Base-by-base conservation (phyloP, 306 rosid species). In the Senna siamea region DNA sequence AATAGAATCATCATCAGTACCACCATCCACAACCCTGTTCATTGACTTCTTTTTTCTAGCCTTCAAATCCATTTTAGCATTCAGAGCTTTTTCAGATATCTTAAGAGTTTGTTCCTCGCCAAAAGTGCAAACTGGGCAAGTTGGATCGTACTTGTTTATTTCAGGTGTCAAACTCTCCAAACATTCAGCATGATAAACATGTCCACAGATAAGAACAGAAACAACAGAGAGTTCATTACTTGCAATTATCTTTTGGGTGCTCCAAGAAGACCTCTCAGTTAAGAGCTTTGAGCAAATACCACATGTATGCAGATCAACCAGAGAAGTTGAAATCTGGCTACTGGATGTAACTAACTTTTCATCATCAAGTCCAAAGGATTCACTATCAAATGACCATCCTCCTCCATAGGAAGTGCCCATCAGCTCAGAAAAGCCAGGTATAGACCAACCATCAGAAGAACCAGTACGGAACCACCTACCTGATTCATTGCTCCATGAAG, bases 141-240 rank as follows among this genome's bases (percentile, higher is more conserved):
- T 79, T 9, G 98, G 98, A 71, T 93, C 98, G 10, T 89, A 89
- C 84, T 91, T 91, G 79, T 79, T 52, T 70, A 79, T 73, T 68
- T 93, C 98, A 60, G 92, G 85, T 15, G 98, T 91, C 87, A 89
- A 62, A 66, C 79, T 64, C 89, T 93, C 98, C 86, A 93, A 76
- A 66, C 98, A 93, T 75, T 93, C 98, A 6, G 96, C 91, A 76
- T 93, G 98, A 87, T 91, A 91, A 38, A 86, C 86, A 52, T 91
- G 97, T 34, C 94, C 96, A 81, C 98, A 93, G 40, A 78, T 76
- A 73, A 93, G 87, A 64, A 93, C 94, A 22, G 98, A 84, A 65
- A 89, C 96, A 34, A 91, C 92, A 57, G 90, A 66, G 40, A 86
- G 83, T 50, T 88, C 93, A 74, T 77, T 82, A 66, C 67, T 82